These are phyloP conservation scores for Alternaria tenuissima DNA, from an alignment of 2,329 filamentous ascomycete species.

Conservation along the genomic window DNA sequence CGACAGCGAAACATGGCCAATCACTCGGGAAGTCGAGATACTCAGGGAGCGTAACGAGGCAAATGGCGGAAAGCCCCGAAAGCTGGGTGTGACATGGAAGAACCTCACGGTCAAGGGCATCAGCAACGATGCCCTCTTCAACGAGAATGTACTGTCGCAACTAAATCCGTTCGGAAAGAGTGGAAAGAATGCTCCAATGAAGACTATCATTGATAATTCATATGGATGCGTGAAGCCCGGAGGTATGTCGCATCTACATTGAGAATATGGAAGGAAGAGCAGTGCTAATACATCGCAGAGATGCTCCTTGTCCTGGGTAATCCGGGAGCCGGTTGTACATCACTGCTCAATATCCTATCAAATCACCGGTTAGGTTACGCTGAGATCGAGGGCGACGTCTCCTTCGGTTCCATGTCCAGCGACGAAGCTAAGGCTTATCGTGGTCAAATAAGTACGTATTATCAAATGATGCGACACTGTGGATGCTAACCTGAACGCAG, in stretches of 20 bases:
- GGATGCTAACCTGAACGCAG: not conserved
- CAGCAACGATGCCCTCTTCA: conserved; percentile 71
- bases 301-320: conserved; percentile 78
- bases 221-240: conserved; percentile 71
- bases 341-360: conserved; percentile 73
- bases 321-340: conserved; percentile 57
- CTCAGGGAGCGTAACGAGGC: conserved; percentile 3
- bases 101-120: conserved; percentile 76
- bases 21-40: not conserved
- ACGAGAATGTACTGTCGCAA: conserved; percentile 63
- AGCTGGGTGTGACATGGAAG: conserved; percentile 77
- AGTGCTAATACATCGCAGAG: conserved; percentile 45
- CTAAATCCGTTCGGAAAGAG: conserved; percentile 59
- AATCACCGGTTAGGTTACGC: conserved; percentile 65
- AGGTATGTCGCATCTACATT: conserved; percentile 35
- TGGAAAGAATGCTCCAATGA: conserved; percentile 59
- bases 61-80: conserved; percentile 61
- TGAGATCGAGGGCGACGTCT: conserved; percentile 71
- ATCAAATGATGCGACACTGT: too few relatives aligned
- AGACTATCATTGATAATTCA: conserved; percentile 69
- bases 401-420: conserved; percentile 63
- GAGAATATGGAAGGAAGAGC: not conserved
- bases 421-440: conserved; percentile 81
- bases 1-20: not conserved
- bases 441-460: conserved; percentile 68